Evolutionary conservation across 1,284 basidiomycete species (phyloP).

Genomic region (Ustilago nuda): DNA sequence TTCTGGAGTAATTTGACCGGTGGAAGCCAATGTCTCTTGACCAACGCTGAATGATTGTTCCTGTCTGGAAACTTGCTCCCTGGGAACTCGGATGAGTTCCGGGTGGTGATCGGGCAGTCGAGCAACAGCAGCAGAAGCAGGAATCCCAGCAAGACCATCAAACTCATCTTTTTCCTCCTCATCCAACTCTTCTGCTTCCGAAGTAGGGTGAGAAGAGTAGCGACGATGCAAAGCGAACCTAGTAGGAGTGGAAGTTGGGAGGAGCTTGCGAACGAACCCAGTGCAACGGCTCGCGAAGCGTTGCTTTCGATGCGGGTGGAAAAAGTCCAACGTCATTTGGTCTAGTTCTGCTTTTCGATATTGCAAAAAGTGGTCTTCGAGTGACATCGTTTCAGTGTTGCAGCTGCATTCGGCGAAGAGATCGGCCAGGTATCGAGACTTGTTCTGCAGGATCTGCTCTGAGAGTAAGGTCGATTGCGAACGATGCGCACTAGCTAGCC

Average conservation of each 20-base stretch:
- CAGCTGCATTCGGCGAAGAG: slow-evolving; percentile 34
- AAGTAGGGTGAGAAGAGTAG: neutral
- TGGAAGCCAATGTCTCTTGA: slow-evolving; percentile 22
- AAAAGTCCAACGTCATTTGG: slow-evolving; percentile 72
- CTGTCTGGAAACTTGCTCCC: neutral
- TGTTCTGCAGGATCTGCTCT: slow-evolving; percentile 59
- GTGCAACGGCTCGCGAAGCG: slow-evolving; percentile 71
- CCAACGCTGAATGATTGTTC: slow-evolving; percentile 19
- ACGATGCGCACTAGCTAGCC: slow-evolving; percentile 24
- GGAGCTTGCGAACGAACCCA: slow-evolving; percentile 71
- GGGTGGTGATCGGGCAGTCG: slow-evolving; percentile 28
- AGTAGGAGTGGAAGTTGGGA: slow-evolving; percentile 68
- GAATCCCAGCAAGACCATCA: slow-evolving; percentile 67
- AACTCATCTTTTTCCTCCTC: slow-evolving; percentile 68
- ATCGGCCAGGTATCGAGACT: slow-evolving; percentile 66
- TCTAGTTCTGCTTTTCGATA: slow-evolving; percentile 71
- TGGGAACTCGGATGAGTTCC: slow-evolving; percentile 16
- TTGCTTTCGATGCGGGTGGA: slow-evolving; percentile 68
- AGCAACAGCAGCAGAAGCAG: slow-evolving; percentile 37
- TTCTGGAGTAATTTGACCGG: neutral
- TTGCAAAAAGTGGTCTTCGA: slow-evolving; percentile 49
- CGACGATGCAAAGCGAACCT: slow-evolving; percentile 69
- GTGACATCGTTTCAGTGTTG: slow-evolving; percentile 26
- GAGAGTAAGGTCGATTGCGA: slow-evolving; percentile 43
- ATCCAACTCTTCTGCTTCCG: slow-evolving; percentile 59